Percentiles rank a stretch among this genome's conserved stretches.
phyloP scores from a whole-genome alignment of 2,329 filamentous ascomycete genomes.

The Aureobasidium sp. region DNA sequence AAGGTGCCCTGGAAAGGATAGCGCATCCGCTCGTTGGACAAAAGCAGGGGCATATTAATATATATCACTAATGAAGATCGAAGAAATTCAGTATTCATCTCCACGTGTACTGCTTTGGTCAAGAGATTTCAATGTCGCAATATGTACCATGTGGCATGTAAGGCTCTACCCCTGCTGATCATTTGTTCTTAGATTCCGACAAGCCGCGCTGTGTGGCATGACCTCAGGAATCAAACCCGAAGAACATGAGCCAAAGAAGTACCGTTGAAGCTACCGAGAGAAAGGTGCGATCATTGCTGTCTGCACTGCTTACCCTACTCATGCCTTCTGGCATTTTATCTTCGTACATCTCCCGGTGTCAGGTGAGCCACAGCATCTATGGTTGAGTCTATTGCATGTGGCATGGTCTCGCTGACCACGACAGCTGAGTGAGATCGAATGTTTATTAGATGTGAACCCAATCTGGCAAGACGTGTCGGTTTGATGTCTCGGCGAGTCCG shows the following conservation, averaged over 20 bases:
- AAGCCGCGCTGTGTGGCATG: neutral
- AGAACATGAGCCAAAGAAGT: neutral
- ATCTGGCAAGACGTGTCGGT: neutral
- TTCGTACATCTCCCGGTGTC: neutral
- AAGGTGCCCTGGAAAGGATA: neutral
- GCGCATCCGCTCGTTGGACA: neutral
- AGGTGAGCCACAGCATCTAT: neutral
- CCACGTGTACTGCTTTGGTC: neutral
- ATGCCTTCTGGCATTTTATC: neutral
- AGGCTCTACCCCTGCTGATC: neutral
- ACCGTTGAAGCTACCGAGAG: neutral
- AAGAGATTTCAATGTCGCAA: neutral
- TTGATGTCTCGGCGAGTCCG: neutral
- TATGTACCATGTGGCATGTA: neutral
- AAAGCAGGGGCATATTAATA: neutral
- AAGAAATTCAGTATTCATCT: neutral
- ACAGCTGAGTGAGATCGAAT: neutral
- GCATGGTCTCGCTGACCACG: neutral
- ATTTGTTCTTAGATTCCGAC: neutral
- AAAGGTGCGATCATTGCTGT: neutral
- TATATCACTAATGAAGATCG: neutral
- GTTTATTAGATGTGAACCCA: neutral
- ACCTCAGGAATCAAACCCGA: neutral
- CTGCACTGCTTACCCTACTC: neutral
- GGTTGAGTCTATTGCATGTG: neutral